phyloP scores from a whole-genome alignment of 345 rosid genomes.

The Gossypium herbaceum region DNA sequence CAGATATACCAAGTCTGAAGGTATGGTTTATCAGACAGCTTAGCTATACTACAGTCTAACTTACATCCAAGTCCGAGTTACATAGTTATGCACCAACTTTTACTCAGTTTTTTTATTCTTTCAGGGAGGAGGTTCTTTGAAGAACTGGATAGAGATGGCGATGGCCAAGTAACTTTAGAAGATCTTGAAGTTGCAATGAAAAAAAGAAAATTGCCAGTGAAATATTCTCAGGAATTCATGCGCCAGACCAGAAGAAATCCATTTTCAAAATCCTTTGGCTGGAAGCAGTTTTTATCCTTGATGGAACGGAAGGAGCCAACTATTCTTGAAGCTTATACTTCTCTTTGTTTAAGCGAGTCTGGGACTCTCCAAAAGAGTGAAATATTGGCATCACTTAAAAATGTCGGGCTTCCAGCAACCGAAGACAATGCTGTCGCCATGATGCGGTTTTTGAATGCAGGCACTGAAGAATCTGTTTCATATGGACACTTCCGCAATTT shows the following conservation, averaged over 20 bases:
- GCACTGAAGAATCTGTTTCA: conserved; percentile 85
- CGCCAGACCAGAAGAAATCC: conserved; percentile 76
- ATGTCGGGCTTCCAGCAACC: conserved; percentile 94
- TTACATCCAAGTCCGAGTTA: too few species aligned
- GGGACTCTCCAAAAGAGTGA: conserved; percentile 97
- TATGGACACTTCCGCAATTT: conserved; percentile 96
- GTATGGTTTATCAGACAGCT: conserved; percentile 38
- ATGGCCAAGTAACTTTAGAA: conserved; percentile 88
- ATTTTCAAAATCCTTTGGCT: conserved; percentile 89
- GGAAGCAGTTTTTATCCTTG: conserved; percentile 95
- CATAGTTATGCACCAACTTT: background rate
- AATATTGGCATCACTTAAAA: conserved; percentile 78
- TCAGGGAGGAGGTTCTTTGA: conserved; percentile 94
- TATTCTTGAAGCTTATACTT: conserved; percentile 94
- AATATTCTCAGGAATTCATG: conserved; percentile 89
- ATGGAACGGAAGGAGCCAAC: conserved; percentile 99
- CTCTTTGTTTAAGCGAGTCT: conserved; percentile 86
- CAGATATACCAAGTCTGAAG: conserved; percentile 96
- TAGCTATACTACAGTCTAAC: background rate
- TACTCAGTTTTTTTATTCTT: conserved; percentile 4
- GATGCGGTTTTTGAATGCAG: conserved; percentile 92
- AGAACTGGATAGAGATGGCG: conserved; percentile 96
- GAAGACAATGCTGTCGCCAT: conserved; percentile 94
- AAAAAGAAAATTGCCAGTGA: conserved; percentile 76
- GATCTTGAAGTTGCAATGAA: conserved; percentile 96